Conservation (phyloP, 768 basidiomycete species). For the Tulasnella calospora region DNA sequence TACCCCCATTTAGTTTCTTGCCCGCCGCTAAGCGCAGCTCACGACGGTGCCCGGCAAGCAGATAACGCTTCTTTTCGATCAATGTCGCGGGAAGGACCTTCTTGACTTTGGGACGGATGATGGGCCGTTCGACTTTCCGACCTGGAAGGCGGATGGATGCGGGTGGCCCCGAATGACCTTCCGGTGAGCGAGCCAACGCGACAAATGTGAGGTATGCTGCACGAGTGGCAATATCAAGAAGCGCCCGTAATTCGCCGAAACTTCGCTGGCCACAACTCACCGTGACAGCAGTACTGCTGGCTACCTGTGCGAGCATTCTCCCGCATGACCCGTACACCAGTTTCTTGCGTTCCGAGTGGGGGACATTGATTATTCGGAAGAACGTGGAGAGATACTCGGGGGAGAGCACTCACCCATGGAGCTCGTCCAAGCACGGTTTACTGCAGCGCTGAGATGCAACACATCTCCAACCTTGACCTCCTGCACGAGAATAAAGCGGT, state of each 20-base stretch:
- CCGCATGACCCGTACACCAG: slow-evolving; percentile 22
- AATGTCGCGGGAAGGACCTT: slow-evolving; percentile 13
- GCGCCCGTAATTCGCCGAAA: not conserved
- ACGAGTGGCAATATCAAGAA: not conserved
- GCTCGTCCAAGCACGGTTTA: slow-evolving; percentile 22
- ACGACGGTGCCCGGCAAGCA: slow-evolving; percentile 22
- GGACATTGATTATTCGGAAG: not conserved
- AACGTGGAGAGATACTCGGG: not conserved
- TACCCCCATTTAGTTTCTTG: not conserved
- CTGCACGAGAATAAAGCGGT: slow-evolving; percentile 20
- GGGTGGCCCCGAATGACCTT: not conserved
- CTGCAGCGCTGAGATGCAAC: slow-evolving; percentile 15
- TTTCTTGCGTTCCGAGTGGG: slow-evolving; percentile 11
- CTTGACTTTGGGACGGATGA: slow-evolving; percentile 19
- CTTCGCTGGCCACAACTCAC: not conserved
- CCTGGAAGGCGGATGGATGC: slow-evolving; percentile 14
- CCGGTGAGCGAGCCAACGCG: slow-evolving; percentile 11
- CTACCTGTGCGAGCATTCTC: slow-evolving; percentile 15
- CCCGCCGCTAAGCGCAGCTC: slow-evolving; percentile 9
- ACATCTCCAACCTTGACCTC: slow-evolving; percentile 22
- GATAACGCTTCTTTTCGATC: slow-evolving; percentile 21
- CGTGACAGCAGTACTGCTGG: slow-evolving; percentile 22
- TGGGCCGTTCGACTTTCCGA: not conserved
- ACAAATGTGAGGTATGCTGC: slow-evolving; percentile 25
- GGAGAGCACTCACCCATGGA: slow-evolving; percentile 13